These are phyloP conservation scores for Astrothelium macrocarpum DNA, from an alignment of 495 filamentous ascomycete genomes.

Conservation along the genomic window DNA sequence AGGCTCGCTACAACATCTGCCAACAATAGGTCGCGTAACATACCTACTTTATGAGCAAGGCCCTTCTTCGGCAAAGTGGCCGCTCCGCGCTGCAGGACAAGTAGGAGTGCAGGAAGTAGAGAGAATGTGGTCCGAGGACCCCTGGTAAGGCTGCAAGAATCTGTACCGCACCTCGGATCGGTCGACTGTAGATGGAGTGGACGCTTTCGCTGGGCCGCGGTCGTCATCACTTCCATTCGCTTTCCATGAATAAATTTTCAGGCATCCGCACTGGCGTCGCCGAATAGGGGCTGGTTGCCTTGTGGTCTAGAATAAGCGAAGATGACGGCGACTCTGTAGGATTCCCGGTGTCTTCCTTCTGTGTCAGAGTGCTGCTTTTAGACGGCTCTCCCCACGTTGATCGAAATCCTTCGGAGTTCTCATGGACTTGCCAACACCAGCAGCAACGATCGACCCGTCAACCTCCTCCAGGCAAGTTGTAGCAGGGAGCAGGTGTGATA, in stretches of 20 bases:
- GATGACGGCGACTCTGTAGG: neutral
- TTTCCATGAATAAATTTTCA: neutral
- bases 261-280: neutral
- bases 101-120: neutral
- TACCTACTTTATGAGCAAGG: neutral
- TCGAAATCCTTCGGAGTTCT: neutral
- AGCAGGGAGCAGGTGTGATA: neutral
- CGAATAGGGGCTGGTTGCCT: neutral
- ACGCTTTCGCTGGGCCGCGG: too few relatives aligned
- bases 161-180: neutral
- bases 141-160: neutral
- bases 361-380: neutral
- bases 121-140: neutral
- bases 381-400: neutral
- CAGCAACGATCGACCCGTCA: neutral
- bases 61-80: neutral
- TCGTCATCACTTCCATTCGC: neutral
- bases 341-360: neutral
- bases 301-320: neutral
- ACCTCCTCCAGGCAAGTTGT: neutral
- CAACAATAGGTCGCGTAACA: neutral
- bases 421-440: neutral
- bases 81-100: slow-evolving; percentile 3
- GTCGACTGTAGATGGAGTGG: neutral
- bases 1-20: neutral